Percentiles rank a stretch among this genome's conserved stretches.
Conservation (phyloP, 805 yeast species). For the Ogataea pini region DNA sequence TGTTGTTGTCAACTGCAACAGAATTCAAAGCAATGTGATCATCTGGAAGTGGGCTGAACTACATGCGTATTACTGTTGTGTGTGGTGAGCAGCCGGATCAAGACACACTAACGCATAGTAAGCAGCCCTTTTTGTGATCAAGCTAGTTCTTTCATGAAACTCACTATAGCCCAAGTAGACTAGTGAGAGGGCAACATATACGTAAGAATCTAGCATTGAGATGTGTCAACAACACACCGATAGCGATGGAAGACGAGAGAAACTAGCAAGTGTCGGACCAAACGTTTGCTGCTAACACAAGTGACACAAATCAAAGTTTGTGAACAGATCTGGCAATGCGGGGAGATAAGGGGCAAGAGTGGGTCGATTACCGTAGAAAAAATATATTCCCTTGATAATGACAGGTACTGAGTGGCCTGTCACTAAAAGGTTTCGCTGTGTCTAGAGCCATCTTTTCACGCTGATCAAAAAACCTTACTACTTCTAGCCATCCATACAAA, state of each 20-base stretch:
- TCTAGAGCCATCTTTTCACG: neutral
- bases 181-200: neutral
- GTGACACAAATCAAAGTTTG: neutral
- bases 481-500: neutral
- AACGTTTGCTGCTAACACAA: too few species aligned
- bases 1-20: neutral
- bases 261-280: neutral
- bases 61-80: neutral
- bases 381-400: neutral
- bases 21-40: neutral
- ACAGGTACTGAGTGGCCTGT: neutral
- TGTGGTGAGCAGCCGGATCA: neutral
- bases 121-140: neutral
- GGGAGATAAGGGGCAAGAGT: neutral
- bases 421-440: neutral
- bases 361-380: neutral
- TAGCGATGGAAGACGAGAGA: neutral
- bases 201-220: neutral
- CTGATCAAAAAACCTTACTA: neutral
- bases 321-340: neutral
- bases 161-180: neutral
- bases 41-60: neutral
- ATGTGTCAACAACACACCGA: neutral
- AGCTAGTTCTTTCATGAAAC: neutral
- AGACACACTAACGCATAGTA: neutral